Evolutionary conservation across 2,329 filamentous ascomycete species (phyloP).

Genomic region (Stagonosporopsis vannaccii): DNA sequence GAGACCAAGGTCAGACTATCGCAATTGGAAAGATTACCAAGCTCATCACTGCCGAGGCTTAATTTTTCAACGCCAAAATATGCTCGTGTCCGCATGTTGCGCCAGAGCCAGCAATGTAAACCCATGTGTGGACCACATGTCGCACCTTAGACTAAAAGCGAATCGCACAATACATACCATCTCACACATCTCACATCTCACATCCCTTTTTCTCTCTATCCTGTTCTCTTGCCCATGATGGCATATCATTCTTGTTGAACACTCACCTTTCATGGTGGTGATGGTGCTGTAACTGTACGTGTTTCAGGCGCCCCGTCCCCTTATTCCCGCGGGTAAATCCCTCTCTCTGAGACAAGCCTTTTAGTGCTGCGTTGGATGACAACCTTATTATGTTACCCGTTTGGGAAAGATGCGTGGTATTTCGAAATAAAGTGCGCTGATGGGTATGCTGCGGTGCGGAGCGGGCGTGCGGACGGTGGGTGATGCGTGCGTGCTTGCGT

Average conservation of each 20-base stretch:
- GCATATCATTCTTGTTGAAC: no score
- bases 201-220: not conserved
- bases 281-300: not conserved
- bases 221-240: no score
- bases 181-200: not conserved
- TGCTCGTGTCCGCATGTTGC: not conserved
- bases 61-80: not conserved
- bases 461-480: no score
- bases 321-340: conserved; percentile 8
- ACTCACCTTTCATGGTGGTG: no score
- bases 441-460: no score
- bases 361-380: conserved; percentile 42
- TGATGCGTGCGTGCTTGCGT: no score
- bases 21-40: conserved; percentile 99
- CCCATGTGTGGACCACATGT: not conserved
- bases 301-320: conserved; percentile 1
- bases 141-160: conserved; percentile 15
- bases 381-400: conserved; percentile 38
- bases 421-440: not conserved
- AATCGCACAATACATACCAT: conserved; percentile 1
- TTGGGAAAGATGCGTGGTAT: not conserved
- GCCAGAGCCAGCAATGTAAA: conserved; percentile 2
- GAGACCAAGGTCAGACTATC: conserved; percentile 89
- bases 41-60: conserved; percentile 62
- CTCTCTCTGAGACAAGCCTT: conserved; percentile 40